These are phyloP conservation scores for Pleurotus cornucopiae DNA, from an alignment of 768 basidiomycete genomes.

Conservation along the genomic window DNA sequence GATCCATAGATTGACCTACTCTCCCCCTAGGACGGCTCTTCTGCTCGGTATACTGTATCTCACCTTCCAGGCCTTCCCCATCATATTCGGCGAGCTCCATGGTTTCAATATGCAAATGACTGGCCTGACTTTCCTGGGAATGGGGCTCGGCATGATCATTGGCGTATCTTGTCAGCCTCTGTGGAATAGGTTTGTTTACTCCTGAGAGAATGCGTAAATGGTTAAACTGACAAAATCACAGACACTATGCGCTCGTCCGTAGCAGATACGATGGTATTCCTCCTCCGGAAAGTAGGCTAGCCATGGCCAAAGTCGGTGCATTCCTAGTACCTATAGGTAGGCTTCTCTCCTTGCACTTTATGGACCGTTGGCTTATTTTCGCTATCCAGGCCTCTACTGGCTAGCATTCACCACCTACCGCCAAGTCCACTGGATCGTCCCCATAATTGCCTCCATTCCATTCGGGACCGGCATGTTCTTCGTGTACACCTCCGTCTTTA, in stretches of 20 bases:
- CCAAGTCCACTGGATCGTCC: conserved; percentile 57
- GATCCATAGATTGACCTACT: conserved; percentile 35
- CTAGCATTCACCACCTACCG: conserved; percentile 53
- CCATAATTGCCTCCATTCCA: conserved; percentile 59
- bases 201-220: background rate
- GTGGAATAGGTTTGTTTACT: conserved; percentile 44
- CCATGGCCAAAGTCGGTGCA: conserved; percentile 64
- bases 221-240: conserved; percentile 12
- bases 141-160: conserved; percentile 52
- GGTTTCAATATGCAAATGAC: conserved; percentile 46
- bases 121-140: conserved; percentile 58
- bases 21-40: conserved; percentile 45
- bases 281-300: conserved; percentile 62
- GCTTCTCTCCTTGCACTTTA: no score
- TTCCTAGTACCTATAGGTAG: conserved; percentile 47
- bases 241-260: conserved; percentile 32
- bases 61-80: conserved; percentile 58
- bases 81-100: conserved; percentile 44
- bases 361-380: no score
- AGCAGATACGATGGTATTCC: conserved; percentile 37
- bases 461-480: conserved; percentile 65
- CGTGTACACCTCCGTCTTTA: conserved; percentile 68
- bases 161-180: conserved; percentile 48
- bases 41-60: conserved; percentile 60
- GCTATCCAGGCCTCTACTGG: conserved; percentile 44